A percentile compares a stretch with the other conserved stretches of the same genome.
phyloP scores from a whole-genome alignment of 495 filamentous ascomycete genomes.

The Trichoderma gamsii region DNA sequence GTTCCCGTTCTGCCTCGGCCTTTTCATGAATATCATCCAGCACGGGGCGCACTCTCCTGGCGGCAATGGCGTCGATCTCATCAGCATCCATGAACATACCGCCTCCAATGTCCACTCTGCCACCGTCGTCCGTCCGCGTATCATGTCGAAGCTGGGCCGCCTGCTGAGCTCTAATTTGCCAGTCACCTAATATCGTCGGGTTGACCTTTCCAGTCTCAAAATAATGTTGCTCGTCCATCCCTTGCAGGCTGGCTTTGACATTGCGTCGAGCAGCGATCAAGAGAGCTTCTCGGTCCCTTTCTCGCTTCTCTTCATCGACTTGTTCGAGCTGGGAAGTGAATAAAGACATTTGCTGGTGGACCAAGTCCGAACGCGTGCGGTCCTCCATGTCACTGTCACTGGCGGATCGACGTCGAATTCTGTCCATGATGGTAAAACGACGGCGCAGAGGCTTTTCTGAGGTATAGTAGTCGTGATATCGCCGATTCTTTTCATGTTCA shows the following conservation, averaged over 20 bases:
- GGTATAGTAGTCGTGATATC: slow-evolving; percentile 70
- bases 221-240: slow-evolving; percentile 74
- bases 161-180: slow-evolving; percentile 68
- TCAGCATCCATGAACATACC: slow-evolving; percentile 72
- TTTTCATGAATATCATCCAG: slow-evolving; percentile 82
- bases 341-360: slow-evolving; percentile 72
- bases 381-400: slow-evolving; percentile 68
- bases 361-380: slow-evolving; percentile 59
- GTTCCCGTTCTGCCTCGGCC: slow-evolving; percentile 59
- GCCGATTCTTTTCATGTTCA: slow-evolving; percentile 50
- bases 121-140: slow-evolving; percentile 44
- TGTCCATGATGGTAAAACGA: slow-evolving; percentile 51
- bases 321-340: slow-evolving; percentile 61
- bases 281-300: slow-evolving; percentile 63
- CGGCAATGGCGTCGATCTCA: slow-evolving; percentile 76
- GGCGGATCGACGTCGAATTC: slow-evolving; percentile 56
- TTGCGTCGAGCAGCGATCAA: slow-evolving; percentile 78
- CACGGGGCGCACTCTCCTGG: slow-evolving; percentile 73
- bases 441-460: slow-evolving; percentile 37
- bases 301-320: slow-evolving; percentile 70
- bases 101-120: slow-evolving; percentile 73
- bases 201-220: slow-evolving; percentile 70
- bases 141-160: slow-evolving; percentile 62
- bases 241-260: slow-evolving; percentile 67
- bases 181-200: slow-evolving; percentile 62